These are phyloP conservation scores for Lathyrus sativus DNA, from an alignment of 306 rosid species.

Conservation along the genomic window DNA sequence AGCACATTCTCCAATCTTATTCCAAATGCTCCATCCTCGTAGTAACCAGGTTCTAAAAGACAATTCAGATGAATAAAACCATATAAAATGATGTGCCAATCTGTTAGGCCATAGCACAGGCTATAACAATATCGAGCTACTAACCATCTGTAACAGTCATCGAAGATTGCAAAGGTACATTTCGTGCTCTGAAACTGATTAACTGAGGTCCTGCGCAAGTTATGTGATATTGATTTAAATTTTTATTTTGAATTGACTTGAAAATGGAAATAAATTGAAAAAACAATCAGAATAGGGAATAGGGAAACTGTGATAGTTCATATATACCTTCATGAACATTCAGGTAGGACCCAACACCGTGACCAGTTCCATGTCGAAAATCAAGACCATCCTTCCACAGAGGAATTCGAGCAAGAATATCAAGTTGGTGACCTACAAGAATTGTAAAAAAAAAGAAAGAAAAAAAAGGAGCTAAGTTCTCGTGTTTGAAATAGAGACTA, in stretches of 20 bases:
- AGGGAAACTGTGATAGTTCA: constrained; percentile 29
- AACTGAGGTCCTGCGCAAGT: constrained; percentile 82
- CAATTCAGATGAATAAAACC: constrained; percentile 29
- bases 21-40: constrained; percentile 90
- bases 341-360: constrained; percentile 96
- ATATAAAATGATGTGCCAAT: constrained; percentile 1
- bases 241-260: neutral
- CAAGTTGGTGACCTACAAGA: constrained; percentile 71
- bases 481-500: constrained; percentile 5
- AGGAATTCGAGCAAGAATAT: constrained; percentile 94
- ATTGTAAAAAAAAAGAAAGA: neutral
- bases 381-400: constrained; percentile 96
- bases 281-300: constrained; percentile 28
- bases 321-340: constrained; percentile 92
- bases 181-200: constrained; percentile 93
- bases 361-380: constrained; percentile 99
- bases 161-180: constrained; percentile 84
- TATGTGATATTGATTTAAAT: constrained; percentile 20
- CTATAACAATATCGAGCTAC: constrained; percentile 36
- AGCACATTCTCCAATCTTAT: constrained; percentile 99
- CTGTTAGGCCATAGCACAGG: neutral
- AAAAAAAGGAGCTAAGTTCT: constrained; percentile 21
- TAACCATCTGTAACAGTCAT: constrained; percentile 98
- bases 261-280: constrained; percentile 14
- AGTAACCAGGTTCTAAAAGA: constrained; percentile 89